Percentiles rank a stretch among this genome's conserved stretches.
Evolutionary conservation across 2,329 filamentous ascomycete species (phyloP).

Genomic region (Pseudopithomyces chartarum): DNA sequence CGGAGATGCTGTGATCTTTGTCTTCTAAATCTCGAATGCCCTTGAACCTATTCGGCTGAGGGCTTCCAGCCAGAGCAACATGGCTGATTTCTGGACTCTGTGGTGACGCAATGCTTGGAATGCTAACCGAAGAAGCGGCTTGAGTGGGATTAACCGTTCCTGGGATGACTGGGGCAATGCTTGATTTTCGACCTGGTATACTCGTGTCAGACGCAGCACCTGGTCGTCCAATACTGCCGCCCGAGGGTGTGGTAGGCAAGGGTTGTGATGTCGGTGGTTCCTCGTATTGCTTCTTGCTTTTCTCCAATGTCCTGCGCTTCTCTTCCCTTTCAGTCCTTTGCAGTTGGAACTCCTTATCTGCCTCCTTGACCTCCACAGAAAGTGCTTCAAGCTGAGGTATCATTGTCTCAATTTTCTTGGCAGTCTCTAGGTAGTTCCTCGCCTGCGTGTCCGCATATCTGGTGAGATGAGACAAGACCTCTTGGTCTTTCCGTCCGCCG

Average conservation of each 20-base stretch:
- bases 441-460: slow-evolving; percentile 93
- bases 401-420: slow-evolving; percentile 85
- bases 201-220: slow-evolving; percentile 30
- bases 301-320: slow-evolving; percentile 87
- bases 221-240: slow-evolving; percentile 27
- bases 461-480: slow-evolving; percentile 91
- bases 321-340: slow-evolving; percentile 94
- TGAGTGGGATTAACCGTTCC: slow-evolving; percentile 40
- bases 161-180: slow-evolving; percentile 40
- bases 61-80: slow-evolving; percentile 28
- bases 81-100: slow-evolving; percentile 38
- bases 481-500: slow-evolving; percentile 96
- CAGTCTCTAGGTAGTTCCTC: slow-evolving; percentile 76
- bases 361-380: slow-evolving; percentile 84
- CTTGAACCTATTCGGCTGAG: slow-evolving; percentile 71
- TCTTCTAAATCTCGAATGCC: slow-evolving; percentile 93
- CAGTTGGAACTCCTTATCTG: slow-evolving; percentile 96
- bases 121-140: slow-evolving; percentile 26
- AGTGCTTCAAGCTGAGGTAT: slow-evolving; percentile 89
- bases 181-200: slow-evolving; percentile 36
- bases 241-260: slow-evolving; percentile 27
- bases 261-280: slow-evolving; percentile 33
- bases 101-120: slow-evolving; percentile 30
- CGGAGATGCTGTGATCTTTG: slow-evolving; percentile 59
- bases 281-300: slow-evolving; percentile 66